phyloP scores from a whole-genome alignment of 2,329 filamentous ascomycete species.

The Colletotrichum lentis region DNA sequence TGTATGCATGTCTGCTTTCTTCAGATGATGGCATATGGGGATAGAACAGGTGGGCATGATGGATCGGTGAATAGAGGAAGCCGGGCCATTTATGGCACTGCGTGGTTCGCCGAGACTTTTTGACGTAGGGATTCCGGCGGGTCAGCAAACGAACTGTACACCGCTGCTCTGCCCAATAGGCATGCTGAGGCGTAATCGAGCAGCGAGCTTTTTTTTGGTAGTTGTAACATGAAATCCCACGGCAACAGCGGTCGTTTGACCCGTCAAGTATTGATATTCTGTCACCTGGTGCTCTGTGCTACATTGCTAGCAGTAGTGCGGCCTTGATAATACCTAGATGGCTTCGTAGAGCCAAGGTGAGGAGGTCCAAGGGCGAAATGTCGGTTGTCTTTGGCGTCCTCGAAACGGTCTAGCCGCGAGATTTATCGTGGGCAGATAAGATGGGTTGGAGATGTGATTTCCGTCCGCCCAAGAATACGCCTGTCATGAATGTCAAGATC shows the following conservation, averaged over 20 bases:
- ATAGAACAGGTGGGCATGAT: conserved; percentile 12
- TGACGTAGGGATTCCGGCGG: neutral
- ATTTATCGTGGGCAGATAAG: no score
- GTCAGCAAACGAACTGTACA: conserved; percentile 18
- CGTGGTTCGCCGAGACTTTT: neutral
- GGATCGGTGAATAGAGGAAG: conserved; percentile 12
- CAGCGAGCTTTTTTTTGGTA: neutral
- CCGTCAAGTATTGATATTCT: neutral
- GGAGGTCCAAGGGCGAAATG: no score
- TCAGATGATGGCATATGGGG: conserved; percentile 28
- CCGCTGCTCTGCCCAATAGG: conserved; percentile 13
- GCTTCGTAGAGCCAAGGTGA: no score
- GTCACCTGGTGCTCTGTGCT: neutral
- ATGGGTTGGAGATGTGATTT: no score
- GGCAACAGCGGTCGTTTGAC: neutral
- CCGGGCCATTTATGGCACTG: neutral
- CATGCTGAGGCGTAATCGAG: neutral
- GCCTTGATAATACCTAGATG: no score
- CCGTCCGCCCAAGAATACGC: neutral
- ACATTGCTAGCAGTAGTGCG: neutral
- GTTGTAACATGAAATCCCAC: neutral
- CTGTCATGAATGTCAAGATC: no score
- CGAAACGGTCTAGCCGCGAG: neutral
- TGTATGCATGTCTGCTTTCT: conserved; percentile 19
- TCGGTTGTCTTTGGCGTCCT: no score